Percentiles rank a stretch among this genome's conserved stretches.
phyloP scores from a whole-genome alignment of 2,329 filamentous ascomycete genomes.

The Colletotrichum liriopes region DNA sequence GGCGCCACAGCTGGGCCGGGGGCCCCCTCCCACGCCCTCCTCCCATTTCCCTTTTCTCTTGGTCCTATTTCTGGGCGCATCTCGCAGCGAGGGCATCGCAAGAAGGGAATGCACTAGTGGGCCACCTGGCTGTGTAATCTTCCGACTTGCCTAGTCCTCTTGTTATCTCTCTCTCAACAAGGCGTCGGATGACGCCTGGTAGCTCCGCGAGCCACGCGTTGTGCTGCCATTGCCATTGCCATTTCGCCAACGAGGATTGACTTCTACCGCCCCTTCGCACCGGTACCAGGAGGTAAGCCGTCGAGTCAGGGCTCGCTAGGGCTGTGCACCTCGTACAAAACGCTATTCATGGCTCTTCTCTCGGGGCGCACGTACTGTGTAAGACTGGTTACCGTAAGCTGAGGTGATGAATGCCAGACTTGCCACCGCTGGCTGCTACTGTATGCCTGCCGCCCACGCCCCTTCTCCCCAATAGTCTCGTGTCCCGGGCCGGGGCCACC shows the following conservation, averaged over 20 bases:
- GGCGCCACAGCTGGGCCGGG: conserved; percentile 27
- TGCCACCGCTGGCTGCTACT: neutral
- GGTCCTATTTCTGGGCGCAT: conserved; percentile 9
- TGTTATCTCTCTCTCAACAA: neutral
- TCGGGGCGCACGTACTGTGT: conserved; percentile 9
- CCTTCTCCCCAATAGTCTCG: neutral
- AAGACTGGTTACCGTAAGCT: neutral
- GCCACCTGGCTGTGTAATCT: neutral
- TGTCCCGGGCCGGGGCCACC: conserved; percentile 11
- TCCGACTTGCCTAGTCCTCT: neutral
- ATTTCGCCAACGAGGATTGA: neutral
- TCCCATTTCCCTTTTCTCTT: conserved; percentile 33
- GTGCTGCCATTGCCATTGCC: neutral
- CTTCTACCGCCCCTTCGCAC: conserved; percentile 6
- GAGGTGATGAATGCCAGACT: neutral
- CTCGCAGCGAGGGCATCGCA: conserved; percentile 1
- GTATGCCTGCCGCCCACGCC: neutral
- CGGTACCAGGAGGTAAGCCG: neutral
- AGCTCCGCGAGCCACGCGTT: too few species aligned
- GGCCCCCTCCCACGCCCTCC: conserved; percentile 29
- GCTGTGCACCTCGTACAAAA: conserved; percentile 20
- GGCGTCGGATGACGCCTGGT: conserved; percentile 1
- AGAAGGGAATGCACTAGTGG: neutral
- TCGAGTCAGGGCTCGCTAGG: conserved; percentile 18
- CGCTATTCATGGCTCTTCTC: conserved; percentile 3